A percentile compares a stretch with the other conserved stretches of the same genome.
These are phyloP conservation scores for Exophiala mesophila DNA, from an alignment of 2,329 filamentous ascomycete genomes.

Conservation along the genomic window DNA sequence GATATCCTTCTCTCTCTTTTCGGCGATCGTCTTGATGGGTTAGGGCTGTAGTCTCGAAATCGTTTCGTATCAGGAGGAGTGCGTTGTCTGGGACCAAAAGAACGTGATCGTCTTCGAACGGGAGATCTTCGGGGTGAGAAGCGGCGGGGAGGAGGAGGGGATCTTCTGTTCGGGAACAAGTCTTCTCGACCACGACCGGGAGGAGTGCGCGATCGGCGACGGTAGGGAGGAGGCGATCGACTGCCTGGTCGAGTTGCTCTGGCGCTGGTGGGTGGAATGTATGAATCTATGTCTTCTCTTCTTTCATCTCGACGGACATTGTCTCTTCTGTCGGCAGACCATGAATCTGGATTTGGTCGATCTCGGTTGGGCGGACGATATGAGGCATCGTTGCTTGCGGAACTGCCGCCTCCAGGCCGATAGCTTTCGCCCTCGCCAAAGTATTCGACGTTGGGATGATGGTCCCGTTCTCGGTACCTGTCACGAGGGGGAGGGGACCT, in stretches of 20 bases:
- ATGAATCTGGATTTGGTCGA: slow-evolving; percentile 21
- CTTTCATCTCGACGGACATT: slow-evolving; percentile 18
- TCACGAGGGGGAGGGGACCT: slow-evolving; percentile 22
- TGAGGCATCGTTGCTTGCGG: slow-evolving; percentile 16
- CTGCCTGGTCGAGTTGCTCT: slow-evolving; percentile 31
- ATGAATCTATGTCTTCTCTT: slow-evolving; percentile 27
- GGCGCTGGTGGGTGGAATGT: slow-evolving; percentile 22
- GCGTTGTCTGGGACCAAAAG: slow-evolving; percentile 32
- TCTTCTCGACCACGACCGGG: slow-evolving; percentile 35
- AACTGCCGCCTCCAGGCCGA: slow-evolving; percentile 24
- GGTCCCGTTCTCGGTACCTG: slow-evolving; percentile 22
- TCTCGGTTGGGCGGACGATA: slow-evolving; percentile 23
- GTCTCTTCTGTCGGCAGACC: slow-evolving; percentile 18
- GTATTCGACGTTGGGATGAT: slow-evolving; percentile 25
- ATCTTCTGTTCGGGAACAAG: slow-evolving; percentile 33
- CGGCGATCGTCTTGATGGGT: slow-evolving; percentile 28
- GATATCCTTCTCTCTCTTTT: slow-evolving; percentile 34
- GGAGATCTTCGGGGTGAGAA: slow-evolving; percentile 41
- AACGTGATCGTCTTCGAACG: slow-evolving; percentile 36
- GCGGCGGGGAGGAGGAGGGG: slow-evolving; percentile 36
- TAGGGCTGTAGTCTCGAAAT: slow-evolving; percentile 35
- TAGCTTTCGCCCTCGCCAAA: slow-evolving; percentile 28
- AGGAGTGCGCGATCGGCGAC: slow-evolving; percentile 41
- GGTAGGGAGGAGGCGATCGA: slow-evolving; percentile 38
- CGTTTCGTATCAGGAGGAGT: slow-evolving; percentile 33